Percentiles rank a stretch among this genome's conserved stretches.
phyloP scores from a whole-genome alignment of 768 basidiomycete species.

The Collybiopsis confluens region DNA sequence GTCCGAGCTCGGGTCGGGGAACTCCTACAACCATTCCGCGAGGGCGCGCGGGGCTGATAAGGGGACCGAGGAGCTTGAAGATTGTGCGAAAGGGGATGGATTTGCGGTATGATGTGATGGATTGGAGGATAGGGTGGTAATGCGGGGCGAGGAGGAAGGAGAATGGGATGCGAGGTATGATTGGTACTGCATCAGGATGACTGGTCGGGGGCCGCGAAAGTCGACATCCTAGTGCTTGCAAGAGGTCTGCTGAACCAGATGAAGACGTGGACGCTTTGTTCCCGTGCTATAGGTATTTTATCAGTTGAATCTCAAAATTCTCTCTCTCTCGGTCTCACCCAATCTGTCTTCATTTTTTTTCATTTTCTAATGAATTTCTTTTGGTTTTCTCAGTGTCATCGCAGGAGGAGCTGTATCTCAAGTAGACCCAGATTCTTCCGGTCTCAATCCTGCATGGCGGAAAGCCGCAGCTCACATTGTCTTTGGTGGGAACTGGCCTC shows the following conservation, averaged over 20 bases:
- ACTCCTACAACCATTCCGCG: slow-evolving; percentile 90
- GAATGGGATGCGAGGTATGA: slow-evolving; percentile 70
- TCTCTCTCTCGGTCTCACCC: too few species aligned
- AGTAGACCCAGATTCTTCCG: slow-evolving; percentile 31
- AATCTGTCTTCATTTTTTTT: too few species aligned
- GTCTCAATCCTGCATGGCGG: slow-evolving; percentile 48
- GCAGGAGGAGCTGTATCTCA: slow-evolving; percentile 40
- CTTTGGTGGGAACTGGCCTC: background rate
- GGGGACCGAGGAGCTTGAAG: slow-evolving; percentile 92
- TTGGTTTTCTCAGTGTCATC: slow-evolving; percentile 29
- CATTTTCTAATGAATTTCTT: too few species aligned
- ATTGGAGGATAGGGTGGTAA: slow-evolving; percentile 84
- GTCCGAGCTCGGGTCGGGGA: slow-evolving; percentile 75
- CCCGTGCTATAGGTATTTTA: slow-evolving; percentile 81
- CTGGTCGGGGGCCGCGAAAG: slow-evolving; percentile 46
- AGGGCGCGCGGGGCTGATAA: slow-evolving; percentile 88
- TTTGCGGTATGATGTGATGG: slow-evolving; percentile 80
- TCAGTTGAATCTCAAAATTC: too few species aligned
- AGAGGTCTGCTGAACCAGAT: slow-evolving; percentile 90
- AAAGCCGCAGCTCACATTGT: slow-evolving; percentile 29
- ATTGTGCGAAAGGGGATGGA: slow-evolving; percentile 91
- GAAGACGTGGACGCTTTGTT: slow-evolving; percentile 88
- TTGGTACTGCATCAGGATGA: slow-evolving; percentile 34
- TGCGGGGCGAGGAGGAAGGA: slow-evolving; percentile 92
- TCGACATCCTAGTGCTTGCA: slow-evolving; percentile 76